Evolutionary conservation across 2,329 filamentous ascomycete genomes (phyloP).

Genomic region (Ceratocystis papillata): DNA sequence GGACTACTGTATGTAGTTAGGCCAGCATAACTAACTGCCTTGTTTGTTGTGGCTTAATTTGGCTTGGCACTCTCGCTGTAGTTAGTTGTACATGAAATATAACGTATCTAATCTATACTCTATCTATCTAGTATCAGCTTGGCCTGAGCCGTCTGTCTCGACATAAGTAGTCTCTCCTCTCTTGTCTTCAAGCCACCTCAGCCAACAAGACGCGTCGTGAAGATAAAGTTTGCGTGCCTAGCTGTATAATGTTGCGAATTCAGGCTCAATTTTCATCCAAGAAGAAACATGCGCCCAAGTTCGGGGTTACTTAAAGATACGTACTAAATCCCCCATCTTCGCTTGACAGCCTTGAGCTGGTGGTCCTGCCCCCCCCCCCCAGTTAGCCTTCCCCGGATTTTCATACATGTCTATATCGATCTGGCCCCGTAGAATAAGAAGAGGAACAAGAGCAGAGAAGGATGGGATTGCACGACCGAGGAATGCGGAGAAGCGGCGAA

Average conservation of each 20-base stretch:
- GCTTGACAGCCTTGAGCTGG: neutral
- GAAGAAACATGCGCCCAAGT: neutral
- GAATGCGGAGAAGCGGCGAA: neutral
- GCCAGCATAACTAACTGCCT: too few species aligned
- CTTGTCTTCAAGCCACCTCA: neutral
- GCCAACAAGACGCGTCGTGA: slow-evolving; percentile 2
- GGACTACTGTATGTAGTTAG: too few species aligned
- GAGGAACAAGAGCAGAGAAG: neutral
- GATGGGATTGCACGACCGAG: neutral
- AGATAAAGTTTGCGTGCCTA: slow-evolving; percentile 13
- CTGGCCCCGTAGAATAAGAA: neutral
- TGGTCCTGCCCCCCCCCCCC: slow-evolving; percentile 7
- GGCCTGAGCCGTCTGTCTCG: neutral
- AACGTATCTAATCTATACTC: too few species aligned
- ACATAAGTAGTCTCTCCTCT: neutral
- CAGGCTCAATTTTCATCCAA: slow-evolving; percentile 6
- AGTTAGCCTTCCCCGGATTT: slow-evolving; percentile 16
- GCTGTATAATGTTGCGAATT: neutral
- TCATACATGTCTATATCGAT: slow-evolving; percentile 10
- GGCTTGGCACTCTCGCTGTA: too few species aligned
- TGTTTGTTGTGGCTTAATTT: too few species aligned
- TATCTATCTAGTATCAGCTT: too few species aligned
- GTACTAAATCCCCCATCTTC: neutral
- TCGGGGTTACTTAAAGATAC: neutral
- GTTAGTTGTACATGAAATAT: too few species aligned